These are phyloP conservation scores for Aquilaria malaccensis DNA, from an alignment of 345 rosid species.

Conservation along the genomic window DNA sequence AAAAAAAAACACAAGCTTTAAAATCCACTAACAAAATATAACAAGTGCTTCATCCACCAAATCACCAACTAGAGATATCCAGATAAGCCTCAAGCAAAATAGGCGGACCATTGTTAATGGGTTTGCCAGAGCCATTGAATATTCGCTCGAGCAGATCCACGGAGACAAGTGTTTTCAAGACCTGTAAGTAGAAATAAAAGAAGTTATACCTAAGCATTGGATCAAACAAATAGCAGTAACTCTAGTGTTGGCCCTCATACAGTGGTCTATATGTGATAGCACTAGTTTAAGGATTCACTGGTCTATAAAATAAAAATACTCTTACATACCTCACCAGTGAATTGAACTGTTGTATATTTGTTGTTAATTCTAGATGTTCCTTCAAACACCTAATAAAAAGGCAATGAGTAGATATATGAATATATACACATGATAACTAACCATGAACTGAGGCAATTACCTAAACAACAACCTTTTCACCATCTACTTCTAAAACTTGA, in stretches of 20 bases:
- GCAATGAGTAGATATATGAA: not conserved
- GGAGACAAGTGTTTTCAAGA: slow-evolving; percentile 89
- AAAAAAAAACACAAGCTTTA: too few relatives aligned
- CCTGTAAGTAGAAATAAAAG: slow-evolving; percentile 32
- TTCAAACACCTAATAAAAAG: slow-evolving; percentile 64
- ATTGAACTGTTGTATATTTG: slow-evolving; percentile 87
- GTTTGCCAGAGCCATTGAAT: slow-evolving; percentile 94
- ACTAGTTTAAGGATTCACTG: too few relatives aligned
- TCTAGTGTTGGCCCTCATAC: too few relatives aligned
- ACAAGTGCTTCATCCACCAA: too few relatives aligned
- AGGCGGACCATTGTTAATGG: slow-evolving; percentile 94
- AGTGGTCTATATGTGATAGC: too few relatives aligned
- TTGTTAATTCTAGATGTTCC: slow-evolving; percentile 95
- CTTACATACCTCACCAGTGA: slow-evolving; percentile 73
- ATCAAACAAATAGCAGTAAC: not conserved
- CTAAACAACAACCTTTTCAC: slow-evolving; percentile 98
- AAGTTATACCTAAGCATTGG: too few relatives aligned
- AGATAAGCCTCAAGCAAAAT: slow-evolving; percentile 91
- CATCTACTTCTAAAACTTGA: slow-evolving; percentile 24
- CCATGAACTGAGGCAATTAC: slow-evolving; percentile 15
- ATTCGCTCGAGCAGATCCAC: slow-evolving; percentile 95
- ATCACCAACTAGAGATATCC: slow-evolving; percentile 71
- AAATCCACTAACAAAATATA: too few relatives aligned
- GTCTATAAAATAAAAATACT: too few relatives aligned
- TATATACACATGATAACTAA: too few relatives aligned